Evolutionary conservation across 1,284 basidiomycete genomes (phyloP), one percentile per base, ranked within the genome.

Genomic region (Paramarasmius palmivorus): DNA sequence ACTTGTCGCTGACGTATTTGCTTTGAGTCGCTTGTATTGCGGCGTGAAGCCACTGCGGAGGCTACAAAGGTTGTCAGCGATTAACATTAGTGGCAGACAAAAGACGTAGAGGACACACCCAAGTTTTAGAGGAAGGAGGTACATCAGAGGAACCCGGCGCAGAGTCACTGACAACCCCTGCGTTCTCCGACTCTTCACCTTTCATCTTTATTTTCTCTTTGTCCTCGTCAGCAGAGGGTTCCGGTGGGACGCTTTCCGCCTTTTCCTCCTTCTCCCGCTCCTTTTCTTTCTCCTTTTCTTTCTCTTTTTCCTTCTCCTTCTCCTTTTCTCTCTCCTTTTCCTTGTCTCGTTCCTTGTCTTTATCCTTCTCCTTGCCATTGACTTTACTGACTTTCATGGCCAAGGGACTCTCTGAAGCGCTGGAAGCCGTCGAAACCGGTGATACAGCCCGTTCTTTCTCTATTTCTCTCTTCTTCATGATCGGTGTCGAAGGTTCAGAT

Each of bases 1-100:
- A 94, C 50, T 72, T 82, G 67, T 98, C 95, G 57, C 92, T 81
- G 1, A 90, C 87, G 66, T 93, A 96, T 69, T 79, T 83, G 14
- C 70, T 68, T 63, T 88, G 84, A 73, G 94, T 83, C 1, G 75
- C 78, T 40, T 79, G 75, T 58, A 89, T 79, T 4, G 89, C 86
- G 26, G 66, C 64, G 22, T 75, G 71, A 20, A 94, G 73, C 93
- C 94, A 95, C 29, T 74, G 67, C 0, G 93, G 93, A 35, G 80
- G 77, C 70, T 82, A 53, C 15, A 41, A 25, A 39, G 35, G 17
- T 55, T 22, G n/a, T 38, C 17, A 54, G 51, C 29, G 12, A 32
- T 32, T 32, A 6, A 6, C 29, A 12, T 32, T 32, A n/a, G n/a
- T n/a, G n/a, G n/a, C n/a, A n/a, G n/a, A 26, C 26, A 49, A 44